A percentile compares a stretch with the other conserved stretches of the same genome.
Conservation (phyloP, 257 asterid species). For the Capsicum rhomboideum region DNA sequence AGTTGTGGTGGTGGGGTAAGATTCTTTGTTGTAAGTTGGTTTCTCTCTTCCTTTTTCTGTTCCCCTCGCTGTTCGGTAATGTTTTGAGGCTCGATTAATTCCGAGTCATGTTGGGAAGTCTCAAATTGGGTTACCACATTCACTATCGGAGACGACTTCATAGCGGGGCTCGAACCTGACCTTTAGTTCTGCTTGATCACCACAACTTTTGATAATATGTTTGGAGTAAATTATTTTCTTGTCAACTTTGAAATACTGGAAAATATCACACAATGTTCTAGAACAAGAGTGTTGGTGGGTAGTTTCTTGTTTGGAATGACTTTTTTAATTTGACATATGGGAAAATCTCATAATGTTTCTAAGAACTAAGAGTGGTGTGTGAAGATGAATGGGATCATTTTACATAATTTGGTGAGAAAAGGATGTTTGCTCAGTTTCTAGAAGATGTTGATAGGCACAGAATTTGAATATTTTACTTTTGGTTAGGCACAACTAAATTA, state of each 20-base stretch:
- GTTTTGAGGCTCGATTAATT: neutral
- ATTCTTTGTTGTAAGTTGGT: slow-evolving; percentile 10
- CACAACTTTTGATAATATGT: neutral
- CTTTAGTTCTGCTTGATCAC: neutral
- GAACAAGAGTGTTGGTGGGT: neutral
- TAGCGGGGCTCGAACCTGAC: neutral
- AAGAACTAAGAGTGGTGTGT: neutral
- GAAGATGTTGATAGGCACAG: neutral
- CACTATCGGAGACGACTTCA: neutral
- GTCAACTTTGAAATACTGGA: neutral
- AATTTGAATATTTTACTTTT: neutral
- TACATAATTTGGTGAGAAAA: neutral
- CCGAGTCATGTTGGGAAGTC: too few relatives aligned
- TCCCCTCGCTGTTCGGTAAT: fast-evolving
- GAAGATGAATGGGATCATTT: neutral
- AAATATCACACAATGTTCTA: neutral
- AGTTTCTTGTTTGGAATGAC: neutral
- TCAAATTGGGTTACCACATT: neutral
- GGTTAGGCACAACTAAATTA: neutral
- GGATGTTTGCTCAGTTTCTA: neutral
- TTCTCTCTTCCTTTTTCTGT: neutral
- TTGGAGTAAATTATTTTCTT: neutral
- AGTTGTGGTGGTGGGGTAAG: slow-evolving; percentile 12
- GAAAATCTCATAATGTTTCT: neutral
- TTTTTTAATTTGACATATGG: neutral